Evolutionary conservation across 2,329 filamentous ascomycete genomes (phyloP), one percentile per base, ranked within the genome.

Genomic region (Penicillium sp.): DNA sequence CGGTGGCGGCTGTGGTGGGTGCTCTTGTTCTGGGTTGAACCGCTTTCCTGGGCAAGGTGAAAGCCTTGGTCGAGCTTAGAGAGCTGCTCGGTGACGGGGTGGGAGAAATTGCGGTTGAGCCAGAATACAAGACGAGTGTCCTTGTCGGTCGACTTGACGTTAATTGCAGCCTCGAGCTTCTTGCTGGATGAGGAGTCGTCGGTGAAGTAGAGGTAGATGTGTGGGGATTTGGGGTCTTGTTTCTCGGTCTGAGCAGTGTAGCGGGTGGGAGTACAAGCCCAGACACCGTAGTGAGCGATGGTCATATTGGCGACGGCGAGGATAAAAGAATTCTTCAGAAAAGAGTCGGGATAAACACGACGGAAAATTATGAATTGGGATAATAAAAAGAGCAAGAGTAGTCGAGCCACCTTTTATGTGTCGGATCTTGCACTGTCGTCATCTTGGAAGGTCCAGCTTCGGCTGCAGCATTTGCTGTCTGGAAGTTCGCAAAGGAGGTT

Each of bases 41-140:
- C 22, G 9, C 14, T 43, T 14, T 53, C 43, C 3, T 51, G 44
- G n/a, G 62, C 47, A 4, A 58, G 49, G 18, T 64, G 60, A 52
- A 69, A 67, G 8, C 67, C 67, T 16, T 58, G 51, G 14, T 58
- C 48, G 30, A 67, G 51, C 1, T 44, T 33, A 5, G 52, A 52
- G 1, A 70, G 57, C 18, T 48, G 31, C 5, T 58, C 39, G 24
- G 64, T 69, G 46, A 69, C 53, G 20, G 61, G 55, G 51, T 68
- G 61, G 5, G 50, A 45, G 54, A 68, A 69, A 44, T 56, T 55
- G 5, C 55, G 53, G 33, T 63, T 60, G n/a, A 69, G 40, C 67
- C 67, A 70, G 58, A 64, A 70, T 48, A 69, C 67, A 4, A 70
- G 64, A 8, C 62, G 58, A 16, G 53, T 57, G 36, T 68, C 65